Evolutionary conservation across 23 red algal species (phyloP).

Genomic region (Pyropia haitanensis): DNA sequence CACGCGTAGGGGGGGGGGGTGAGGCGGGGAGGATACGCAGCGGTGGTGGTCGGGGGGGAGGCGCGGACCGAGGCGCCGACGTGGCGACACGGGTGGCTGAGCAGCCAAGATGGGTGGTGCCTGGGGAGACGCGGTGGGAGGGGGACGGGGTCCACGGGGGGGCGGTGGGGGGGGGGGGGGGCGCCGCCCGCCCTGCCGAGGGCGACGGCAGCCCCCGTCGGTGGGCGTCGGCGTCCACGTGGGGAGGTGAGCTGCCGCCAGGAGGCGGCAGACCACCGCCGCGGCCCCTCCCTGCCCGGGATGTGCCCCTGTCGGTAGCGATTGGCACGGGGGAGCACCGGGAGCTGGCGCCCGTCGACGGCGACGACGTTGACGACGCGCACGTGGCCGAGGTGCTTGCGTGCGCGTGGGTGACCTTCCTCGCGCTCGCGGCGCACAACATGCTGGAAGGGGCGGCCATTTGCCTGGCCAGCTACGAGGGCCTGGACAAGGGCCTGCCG

Average conservation of each 20-base stretch:
- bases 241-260: not conserved
- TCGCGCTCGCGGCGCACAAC: constrained; percentile 11
- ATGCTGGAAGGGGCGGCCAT: constrained; percentile 24
- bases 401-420: not conserved
- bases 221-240: not conserved
- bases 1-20: too few relatives aligned
- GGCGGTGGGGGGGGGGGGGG: too few relatives aligned
- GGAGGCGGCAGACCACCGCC: not conserved
- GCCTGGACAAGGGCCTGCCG: constrained; percentile 16
- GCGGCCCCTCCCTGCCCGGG: not conserved
- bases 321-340: not conserved
- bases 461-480: constrained; percentile 7
- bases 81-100: too few relatives aligned
- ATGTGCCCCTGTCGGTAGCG: not conserved
- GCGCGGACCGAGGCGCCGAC: too few relatives aligned
- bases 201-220: too few relatives aligned
- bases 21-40: too few relatives aligned
- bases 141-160: too few relatives aligned
- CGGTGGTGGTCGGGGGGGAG: too few relatives aligned
- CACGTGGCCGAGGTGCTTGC: constrained; percentile 8
- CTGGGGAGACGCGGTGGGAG: too few relatives aligned
- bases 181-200: too few relatives aligned
- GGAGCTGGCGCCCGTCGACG: not conserved
- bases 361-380: not conserved
- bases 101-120: too few relatives aligned